These are phyloP conservation scores for Trichosanthes cucumerina DNA, from an alignment of 306 rosid genomes.

Conservation along the genomic window DNA sequence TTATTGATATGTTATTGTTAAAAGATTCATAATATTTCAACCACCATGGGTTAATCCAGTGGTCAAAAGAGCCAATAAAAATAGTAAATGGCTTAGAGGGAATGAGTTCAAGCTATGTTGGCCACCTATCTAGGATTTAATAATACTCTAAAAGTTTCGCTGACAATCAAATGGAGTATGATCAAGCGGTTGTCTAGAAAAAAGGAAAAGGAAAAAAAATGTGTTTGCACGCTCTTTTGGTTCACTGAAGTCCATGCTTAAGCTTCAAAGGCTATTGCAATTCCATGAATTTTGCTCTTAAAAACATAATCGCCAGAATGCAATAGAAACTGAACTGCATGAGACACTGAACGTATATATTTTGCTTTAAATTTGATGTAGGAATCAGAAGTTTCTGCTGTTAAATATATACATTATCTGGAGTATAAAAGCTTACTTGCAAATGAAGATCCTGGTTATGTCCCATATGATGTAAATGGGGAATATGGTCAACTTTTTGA, in stretches of 20 bases:
- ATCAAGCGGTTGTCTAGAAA: not conserved
- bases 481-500: slow-evolving; percentile 71
- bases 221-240: not conserved
- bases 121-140: not conserved
- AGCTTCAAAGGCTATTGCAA: not conserved
- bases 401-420: slow-evolving; percentile 64
- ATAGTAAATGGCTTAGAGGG: not conserved
- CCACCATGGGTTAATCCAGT: not conserved
- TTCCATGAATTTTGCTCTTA: not conserved
- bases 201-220: not conserved
- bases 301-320: not conserved
- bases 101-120: not conserved
- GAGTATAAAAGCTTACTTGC: slow-evolving; percentile 61
- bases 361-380: slow-evolving; percentile 21
- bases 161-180: not conserved
- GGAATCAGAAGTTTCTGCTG: slow-evolving; percentile 93
- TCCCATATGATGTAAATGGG: slow-evolving; percentile 67
- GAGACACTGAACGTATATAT: slow-evolving; percentile 4
- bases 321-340: not conserved
- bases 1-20: not conserved
- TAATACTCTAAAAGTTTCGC: not conserved
- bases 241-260: not conserved
- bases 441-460: slow-evolving; percentile 58
- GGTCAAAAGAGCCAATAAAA: not conserved
- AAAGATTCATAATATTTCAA: not conserved